phyloP scores from a whole-genome alignment of 495 filamentous ascomycete species.

The Cladorrhinum samala region DNA sequence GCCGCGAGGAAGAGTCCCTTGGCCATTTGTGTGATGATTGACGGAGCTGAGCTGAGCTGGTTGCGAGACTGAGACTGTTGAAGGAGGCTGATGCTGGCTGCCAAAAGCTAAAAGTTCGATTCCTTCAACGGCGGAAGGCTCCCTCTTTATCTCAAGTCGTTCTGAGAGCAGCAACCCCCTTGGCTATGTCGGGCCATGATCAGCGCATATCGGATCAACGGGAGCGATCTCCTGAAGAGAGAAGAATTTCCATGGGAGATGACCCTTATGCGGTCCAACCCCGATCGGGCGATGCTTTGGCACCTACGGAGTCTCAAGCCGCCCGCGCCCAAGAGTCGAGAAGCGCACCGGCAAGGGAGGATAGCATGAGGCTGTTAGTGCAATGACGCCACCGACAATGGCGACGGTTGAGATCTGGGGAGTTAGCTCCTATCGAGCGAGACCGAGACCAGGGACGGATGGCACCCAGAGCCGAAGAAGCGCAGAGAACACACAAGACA shows the following conservation, averaged over 20 bases:
- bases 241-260: constrained; percentile 1
- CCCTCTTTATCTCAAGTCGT: constrained; percentile 1
- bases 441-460: constrained; percentile 2
- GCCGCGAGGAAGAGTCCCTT: constrained; percentile 24
- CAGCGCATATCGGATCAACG: constrained; percentile 21
- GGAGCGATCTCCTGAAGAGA: constrained; percentile 14
- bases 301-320: neutral
- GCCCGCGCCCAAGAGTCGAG: too few species aligned
- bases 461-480: constrained; percentile 10
- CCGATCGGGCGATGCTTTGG: neutral
- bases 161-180: neutral
- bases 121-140: constrained; percentile 3
- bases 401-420: neutral
- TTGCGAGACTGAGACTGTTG: neutral
- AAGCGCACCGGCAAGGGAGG: too few species aligned
- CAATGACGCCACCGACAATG: too few species aligned
- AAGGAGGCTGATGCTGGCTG: constrained; percentile 8
- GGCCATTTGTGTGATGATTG: constrained; percentile 21
- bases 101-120: neutral
- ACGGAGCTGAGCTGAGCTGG: neutral
- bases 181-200: too few species aligned
- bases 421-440: neutral
- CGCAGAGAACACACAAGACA: too few species aligned
- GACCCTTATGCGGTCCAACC: constrained; percentile 1
- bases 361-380: too few species aligned